These are phyloP conservation scores for Pterocarpus santalinus DNA, from an alignment of 306 rosid genomes.

Conservation along the genomic window DNA sequence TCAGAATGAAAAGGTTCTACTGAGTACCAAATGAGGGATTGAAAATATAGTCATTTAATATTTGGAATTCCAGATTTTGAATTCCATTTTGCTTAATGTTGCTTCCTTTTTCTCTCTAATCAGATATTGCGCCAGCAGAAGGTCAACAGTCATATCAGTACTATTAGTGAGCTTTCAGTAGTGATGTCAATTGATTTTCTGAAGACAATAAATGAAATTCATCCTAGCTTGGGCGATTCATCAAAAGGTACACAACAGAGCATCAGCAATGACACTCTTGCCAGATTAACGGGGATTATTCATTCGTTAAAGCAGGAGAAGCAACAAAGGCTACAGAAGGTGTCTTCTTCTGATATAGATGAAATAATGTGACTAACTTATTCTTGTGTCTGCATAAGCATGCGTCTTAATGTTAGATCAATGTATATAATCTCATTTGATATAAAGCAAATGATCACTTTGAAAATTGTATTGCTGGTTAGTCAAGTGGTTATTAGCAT, in stretches of 20 bases:
- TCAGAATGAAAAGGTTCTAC: constrained; percentile 78
- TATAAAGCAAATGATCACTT: constrained; percentile 24
- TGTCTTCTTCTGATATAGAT: constrained; percentile 48
- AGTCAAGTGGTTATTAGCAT: constrained; percentile 20
- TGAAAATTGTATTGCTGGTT: constrained; percentile 8
- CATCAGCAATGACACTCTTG: constrained; percentile 89
- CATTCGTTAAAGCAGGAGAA: constrained; percentile 76
- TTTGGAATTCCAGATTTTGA: constrained; percentile 5
- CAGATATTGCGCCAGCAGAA: constrained; percentile 83
- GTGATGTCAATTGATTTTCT: constrained; percentile 77
- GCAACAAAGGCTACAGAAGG: constrained; percentile 81
- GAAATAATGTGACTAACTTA: constrained; percentile 18
- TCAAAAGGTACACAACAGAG: constrained; percentile 57
- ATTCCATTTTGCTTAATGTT: constrained; percentile 24
- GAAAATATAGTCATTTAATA: constrained; percentile 20
- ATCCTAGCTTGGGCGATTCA: constrained; percentile 77
- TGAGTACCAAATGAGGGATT: constrained; percentile 1
- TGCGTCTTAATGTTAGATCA: not conserved
- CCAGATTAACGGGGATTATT: constrained; percentile 72
- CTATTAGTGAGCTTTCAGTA: constrained; percentile 67
- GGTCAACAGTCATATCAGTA: constrained; percentile 62
- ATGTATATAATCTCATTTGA: constrained; percentile 20
- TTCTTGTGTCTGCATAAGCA: constrained; percentile 18
- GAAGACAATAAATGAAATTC: constrained; percentile 66
- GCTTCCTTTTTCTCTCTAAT: constrained; percentile 26